phyloP scores from a whole-genome alignment of 805 yeast species.

The Groenewaldozyma salmanticensis region DNA sequence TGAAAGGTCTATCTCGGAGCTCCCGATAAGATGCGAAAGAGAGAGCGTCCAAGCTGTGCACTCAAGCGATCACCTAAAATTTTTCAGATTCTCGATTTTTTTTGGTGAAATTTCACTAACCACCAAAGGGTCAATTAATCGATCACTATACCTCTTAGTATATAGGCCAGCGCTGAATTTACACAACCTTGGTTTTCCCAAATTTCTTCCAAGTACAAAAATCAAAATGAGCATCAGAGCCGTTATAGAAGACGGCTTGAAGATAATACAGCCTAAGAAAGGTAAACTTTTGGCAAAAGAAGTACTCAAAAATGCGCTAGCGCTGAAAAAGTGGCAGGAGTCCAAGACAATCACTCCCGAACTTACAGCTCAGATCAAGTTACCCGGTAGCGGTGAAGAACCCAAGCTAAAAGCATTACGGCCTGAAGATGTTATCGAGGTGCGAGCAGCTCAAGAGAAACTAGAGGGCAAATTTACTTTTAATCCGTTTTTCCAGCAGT shows the following conservation, averaged over 20 bases:
- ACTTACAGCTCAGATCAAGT: neutral
- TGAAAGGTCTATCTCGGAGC: no score
- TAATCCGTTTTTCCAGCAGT: slow-evolving; percentile 37
- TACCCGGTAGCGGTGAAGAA: neutral
- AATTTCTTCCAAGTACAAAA: no score
- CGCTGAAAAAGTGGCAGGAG: neutral
- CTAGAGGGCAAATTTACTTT: neutral
- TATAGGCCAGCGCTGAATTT: no score
- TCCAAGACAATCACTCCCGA: neutral
- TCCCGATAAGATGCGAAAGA: no score
- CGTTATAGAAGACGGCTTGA: neutral
- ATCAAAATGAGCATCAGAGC: neutral
- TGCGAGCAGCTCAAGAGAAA: neutral
- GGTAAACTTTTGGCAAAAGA: slow-evolving; percentile 22
- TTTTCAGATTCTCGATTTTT: no score
- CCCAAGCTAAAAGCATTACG: neutral
- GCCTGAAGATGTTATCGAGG: neutral
- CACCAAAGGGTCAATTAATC: no score
- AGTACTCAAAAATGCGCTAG: slow-evolving; percentile 15
- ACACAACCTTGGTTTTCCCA: no score
- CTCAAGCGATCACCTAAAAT: no score
- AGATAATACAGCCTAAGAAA: neutral
- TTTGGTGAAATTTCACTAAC: no score
- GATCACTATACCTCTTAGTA: no score
- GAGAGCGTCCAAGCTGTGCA: no score